Evolutionary conservation across 2,329 filamentous ascomycete genomes (phyloP).

Genomic region (Colletotrichum graminicola): DNA sequence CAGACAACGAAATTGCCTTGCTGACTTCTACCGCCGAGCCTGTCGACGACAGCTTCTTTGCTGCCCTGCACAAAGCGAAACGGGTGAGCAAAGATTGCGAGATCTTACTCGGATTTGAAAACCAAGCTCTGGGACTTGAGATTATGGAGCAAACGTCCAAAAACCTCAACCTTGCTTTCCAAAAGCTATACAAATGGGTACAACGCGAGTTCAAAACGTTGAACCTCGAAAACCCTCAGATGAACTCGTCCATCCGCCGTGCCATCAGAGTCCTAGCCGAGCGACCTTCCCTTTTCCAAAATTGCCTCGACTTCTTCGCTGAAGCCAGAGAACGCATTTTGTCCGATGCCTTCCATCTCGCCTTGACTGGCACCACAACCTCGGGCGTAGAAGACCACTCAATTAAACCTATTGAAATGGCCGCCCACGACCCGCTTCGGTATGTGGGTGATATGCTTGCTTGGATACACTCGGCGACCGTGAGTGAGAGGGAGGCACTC

Average conservation of each 20-base stretch:
- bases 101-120: constrained; percentile 88
- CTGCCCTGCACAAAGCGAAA: constrained; percentile 81
- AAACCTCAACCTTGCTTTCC: constrained; percentile 88
- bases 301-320: constrained; percentile 91
- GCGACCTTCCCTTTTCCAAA: constrained; percentile 90
- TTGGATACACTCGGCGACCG: constrained; percentile 94
- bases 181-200: constrained; percentile 96
- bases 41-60: constrained; percentile 88
- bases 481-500: constrained; percentile 92
- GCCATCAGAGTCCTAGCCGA: constrained; percentile 91
- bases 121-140: constrained; percentile 88
- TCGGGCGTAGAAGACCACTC: constrained; percentile 69
- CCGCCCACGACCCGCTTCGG: constrained; percentile 89
- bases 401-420: constrained; percentile 92
- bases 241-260: constrained; percentile 84
- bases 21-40: constrained; percentile 84
- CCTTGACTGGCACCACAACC: constrained; percentile 79
- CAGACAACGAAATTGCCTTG: constrained; percentile 81
- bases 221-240: constrained; percentile 94
- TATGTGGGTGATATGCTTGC: constrained; percentile 98
- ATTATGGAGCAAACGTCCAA: constrained; percentile 93
- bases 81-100: constrained; percentile 91
- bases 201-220: constrained; percentile 92
- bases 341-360: constrained; percentile 89
- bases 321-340: constrained; percentile 89